These are phyloP conservation scores for Cudoniella acicularis DNA, from an alignment of 495 filamentous ascomycete species.

Conservation along the genomic window DNA sequence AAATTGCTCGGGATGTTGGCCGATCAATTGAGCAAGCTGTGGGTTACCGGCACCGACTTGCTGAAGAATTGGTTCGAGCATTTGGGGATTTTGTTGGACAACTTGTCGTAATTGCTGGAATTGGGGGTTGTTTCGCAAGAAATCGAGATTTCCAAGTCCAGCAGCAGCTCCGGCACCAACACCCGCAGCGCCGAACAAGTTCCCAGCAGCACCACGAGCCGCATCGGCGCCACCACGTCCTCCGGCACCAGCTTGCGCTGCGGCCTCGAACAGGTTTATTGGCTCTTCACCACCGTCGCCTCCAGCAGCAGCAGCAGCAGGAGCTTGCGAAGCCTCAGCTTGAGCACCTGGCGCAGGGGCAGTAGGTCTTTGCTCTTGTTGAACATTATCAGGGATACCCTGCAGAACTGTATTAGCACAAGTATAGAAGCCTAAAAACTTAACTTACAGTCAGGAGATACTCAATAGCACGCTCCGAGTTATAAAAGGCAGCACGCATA, in stretches of 20 bases:
- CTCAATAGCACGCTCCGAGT: constrained; percentile 95
- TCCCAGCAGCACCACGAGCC: constrained; percentile 39
- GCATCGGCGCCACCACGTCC: constrained; percentile 24
- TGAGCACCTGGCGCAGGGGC: constrained; percentile 30
- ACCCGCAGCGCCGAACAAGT: constrained; percentile 44
- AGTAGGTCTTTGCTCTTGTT: constrained; percentile 59
- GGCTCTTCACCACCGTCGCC: constrained; percentile 60
- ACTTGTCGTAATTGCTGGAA: constrained; percentile 97
- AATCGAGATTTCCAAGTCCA: constrained; percentile 77
- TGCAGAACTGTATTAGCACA: constrained; percentile 21
- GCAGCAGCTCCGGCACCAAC: constrained; percentile 51
- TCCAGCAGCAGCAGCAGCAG: constrained; percentile 32
- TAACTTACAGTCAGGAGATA: constrained; percentile 80
- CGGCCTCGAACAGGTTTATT: constrained; percentile 93
- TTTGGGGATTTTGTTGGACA: constrained; percentile 93
- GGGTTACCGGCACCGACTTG: constrained; percentile 96
- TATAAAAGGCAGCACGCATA: constrained; percentile 93
- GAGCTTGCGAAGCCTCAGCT: constrained; percentile 33
- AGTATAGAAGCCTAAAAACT: neutral
- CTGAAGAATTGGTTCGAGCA: constrained; percentile 96
- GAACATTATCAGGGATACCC: constrained; percentile 86
- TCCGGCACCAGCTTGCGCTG: constrained; percentile 63
- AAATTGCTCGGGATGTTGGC: constrained; percentile 87
- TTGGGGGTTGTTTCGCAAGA: constrained; percentile 91
- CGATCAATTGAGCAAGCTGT: constrained; percentile 86